Base-by-base conservation (phyloP, 2,329 filamentous ascomycete species). In the Claviceps africana region DNA sequence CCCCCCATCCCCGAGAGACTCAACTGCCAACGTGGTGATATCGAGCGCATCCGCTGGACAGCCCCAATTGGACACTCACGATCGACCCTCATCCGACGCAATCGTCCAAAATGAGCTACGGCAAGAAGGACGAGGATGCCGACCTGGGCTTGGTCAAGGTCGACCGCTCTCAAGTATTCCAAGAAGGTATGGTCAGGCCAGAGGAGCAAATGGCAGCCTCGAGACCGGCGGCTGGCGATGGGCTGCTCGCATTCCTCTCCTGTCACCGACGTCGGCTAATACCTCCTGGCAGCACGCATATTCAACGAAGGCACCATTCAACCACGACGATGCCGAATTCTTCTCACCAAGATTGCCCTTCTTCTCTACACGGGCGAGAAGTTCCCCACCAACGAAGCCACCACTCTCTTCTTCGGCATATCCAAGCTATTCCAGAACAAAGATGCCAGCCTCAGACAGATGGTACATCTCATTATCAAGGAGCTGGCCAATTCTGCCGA, bases 341-440 rank as follows among this genome's bases (percentile, higher is more conserved):
- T 96, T 58, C 79, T 98, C 59, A 97, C 93, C 64, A 97, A 98
- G 78, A 93, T 98, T 65, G 88, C 88, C 48, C 85, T 97, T 54
- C 84, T 98, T 58, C 79, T 98, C 62, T 96, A 96, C 72, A 97
- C 89, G 21, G 93, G 93, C 62, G 93, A 98, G 74, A 89, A 84
- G 67, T 98, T 97, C 76, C 90, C 91, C 46, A 91, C 86, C 55
- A 94, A 95, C 66, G 93, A 98, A 80, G 93, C 93, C 61, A 97
- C 93, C 33, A 91, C 88, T 47, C 85, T 98, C 59, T 98, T 98
- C 81, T 97, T 97, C 69, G 90, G 91, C 62, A 97, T 95, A 70
- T 97, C 91, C 56, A 97, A 97, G 78, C 81, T 97, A 55, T 98
- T 98, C 79, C 91, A 97, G 77, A 97, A 97, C 73, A 97, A 96